phyloP scores from a whole-genome alignment of 2,329 filamentous ascomycete genomes.

The Trichoderma sp. region DNA sequence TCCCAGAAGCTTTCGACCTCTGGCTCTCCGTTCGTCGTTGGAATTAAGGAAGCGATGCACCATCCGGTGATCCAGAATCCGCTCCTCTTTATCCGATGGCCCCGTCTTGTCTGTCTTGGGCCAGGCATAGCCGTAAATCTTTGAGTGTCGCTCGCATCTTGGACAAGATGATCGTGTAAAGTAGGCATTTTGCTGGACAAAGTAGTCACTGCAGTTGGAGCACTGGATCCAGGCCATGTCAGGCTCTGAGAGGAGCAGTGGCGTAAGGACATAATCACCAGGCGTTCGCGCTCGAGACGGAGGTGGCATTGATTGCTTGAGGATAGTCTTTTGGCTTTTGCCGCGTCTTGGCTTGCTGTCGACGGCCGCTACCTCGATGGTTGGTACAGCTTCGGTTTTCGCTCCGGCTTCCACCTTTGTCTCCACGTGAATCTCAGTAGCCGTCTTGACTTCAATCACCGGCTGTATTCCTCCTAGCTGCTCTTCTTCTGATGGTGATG shows the following conservation, averaged over 20 bases:
- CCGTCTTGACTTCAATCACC: constrained; percentile 9
- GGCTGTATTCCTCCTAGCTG: not conserved
- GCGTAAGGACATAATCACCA: constrained; percentile 83
- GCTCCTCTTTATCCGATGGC: constrained; percentile 70
- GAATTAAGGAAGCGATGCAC: constrained; percentile 82
- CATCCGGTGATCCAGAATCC: constrained; percentile 80
- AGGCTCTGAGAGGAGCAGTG: constrained; percentile 73
- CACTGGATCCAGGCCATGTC: constrained; percentile 86
- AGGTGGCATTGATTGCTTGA: constrained; percentile 42
- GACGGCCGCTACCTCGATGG: constrained; percentile 22
- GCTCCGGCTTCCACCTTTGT: constrained; percentile 28
- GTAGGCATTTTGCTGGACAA: constrained; percentile 88
- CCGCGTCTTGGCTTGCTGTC: constrained; percentile 36
- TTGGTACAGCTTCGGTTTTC: constrained; percentile 24
- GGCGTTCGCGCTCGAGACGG: constrained; percentile 56
- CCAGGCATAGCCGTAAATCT: constrained; percentile 93
- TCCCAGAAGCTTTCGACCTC: constrained; percentile 46
- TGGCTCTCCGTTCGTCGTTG: constrained; percentile 65
- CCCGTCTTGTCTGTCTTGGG: constrained; percentile 89
- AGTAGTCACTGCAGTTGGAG: constrained; percentile 77
- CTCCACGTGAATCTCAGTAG: not conserved
- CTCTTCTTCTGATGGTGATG: not conserved
- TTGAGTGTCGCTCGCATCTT: constrained; percentile 92
- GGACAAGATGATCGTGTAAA: constrained; percentile 84
- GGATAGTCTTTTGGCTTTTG: constrained; percentile 43